phyloP scores from a whole-genome alignment of 2,329 filamentous ascomycete genomes.

The Colletotrichum navitas region DNA sequence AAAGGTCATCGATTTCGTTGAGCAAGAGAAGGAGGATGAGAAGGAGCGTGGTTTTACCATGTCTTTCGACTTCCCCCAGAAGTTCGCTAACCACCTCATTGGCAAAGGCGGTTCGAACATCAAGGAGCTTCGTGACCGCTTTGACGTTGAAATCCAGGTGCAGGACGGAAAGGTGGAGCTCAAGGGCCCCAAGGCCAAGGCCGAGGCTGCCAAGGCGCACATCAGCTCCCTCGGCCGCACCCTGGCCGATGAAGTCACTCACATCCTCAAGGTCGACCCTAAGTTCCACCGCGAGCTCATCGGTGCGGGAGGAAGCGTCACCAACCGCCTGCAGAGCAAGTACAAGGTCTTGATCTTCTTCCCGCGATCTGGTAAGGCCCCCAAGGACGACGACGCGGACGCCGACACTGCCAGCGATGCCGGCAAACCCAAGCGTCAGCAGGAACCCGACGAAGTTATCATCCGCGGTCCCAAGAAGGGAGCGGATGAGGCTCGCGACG shows the following conservation, averaged over 20 bases:
- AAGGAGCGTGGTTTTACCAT: conserved; percentile 90
- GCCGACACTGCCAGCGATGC: conserved; percentile 78
- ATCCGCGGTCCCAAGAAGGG: conserved; percentile 93
- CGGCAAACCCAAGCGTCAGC: conserved; percentile 75
- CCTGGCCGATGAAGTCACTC: conserved; percentile 90
- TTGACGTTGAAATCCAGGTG: conserved; percentile 84
- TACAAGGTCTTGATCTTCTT: conserved; percentile 98
- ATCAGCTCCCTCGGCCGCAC: conserved; percentile 84
- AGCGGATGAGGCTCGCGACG: conserved; percentile 90
- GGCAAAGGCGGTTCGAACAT: conserved; percentile 77
- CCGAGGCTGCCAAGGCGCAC: conserved; percentile 85
- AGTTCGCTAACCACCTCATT: conserved; percentile 88
- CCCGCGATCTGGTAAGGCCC: conserved; percentile 75
- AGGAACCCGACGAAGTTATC: conserved; percentile 88
- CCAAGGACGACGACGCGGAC: conserved; percentile 79
- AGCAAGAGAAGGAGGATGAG: conserved; percentile 91
- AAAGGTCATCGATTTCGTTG: conserved; percentile 84
- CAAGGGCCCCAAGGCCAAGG: conserved; percentile 95
- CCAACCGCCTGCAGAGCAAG: conserved; percentile 90
- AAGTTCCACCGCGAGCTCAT: conserved; percentile 97
- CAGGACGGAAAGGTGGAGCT: conserved; percentile 95
- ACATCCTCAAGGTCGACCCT: conserved; percentile 89
- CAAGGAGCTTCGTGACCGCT: conserved; percentile 73
- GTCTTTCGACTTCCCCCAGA: conserved; percentile 93
- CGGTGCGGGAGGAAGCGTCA: conserved; percentile 86